Evolutionary conservation across 768 basidiomycete genomes (phyloP).

Genomic region (Lactarius tabidus): DNA sequence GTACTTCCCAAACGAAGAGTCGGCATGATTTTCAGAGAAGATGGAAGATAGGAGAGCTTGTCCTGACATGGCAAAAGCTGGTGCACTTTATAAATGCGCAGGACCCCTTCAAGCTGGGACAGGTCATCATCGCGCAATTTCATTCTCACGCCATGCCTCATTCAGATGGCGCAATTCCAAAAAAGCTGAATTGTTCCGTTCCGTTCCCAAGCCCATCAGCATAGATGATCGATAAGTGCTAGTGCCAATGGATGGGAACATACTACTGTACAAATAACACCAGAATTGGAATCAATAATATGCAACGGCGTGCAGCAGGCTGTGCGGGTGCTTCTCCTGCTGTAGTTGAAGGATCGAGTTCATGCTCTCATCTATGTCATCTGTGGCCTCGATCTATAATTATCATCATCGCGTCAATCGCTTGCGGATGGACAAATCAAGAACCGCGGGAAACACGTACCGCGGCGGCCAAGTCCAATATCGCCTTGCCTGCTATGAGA

Average conservation of each 20-base stretch:
- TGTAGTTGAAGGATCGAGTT: constrained; percentile 80
- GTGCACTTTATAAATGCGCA: background rate
- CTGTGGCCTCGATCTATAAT: constrained; percentile 75
- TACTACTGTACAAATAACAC: background rate
- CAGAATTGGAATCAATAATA: constrained; percentile 59
- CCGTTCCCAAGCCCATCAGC: background rate
- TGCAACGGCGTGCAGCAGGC: constrained; percentile 83
- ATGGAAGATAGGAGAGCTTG: background rate
- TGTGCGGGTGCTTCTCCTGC: constrained; percentile 88
- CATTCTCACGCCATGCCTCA: constrained; percentile 51
- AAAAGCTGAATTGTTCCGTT: background rate
- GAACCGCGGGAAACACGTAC: constrained; percentile 48
- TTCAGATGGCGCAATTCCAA: constrained; percentile 14
- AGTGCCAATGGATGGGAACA: background rate
- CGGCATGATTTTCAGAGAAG: constrained; percentile 28
- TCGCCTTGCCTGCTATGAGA: constrained; percentile 90
- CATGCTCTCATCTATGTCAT: constrained; percentile 90
- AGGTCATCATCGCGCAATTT: constrained; percentile 49
- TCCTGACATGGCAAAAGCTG: background rate
- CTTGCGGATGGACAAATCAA: background rate
- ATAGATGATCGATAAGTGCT: background rate
- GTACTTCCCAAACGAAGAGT: constrained; percentile 78
- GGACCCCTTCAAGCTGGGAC: constrained; percentile 3
- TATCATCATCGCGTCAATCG: background rate
- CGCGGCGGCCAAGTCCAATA: constrained; percentile 84